Evolutionary conservation across 108 stramenopile species (phyloP).

Genomic region (Fragilariopsis cylindrus): DNA sequence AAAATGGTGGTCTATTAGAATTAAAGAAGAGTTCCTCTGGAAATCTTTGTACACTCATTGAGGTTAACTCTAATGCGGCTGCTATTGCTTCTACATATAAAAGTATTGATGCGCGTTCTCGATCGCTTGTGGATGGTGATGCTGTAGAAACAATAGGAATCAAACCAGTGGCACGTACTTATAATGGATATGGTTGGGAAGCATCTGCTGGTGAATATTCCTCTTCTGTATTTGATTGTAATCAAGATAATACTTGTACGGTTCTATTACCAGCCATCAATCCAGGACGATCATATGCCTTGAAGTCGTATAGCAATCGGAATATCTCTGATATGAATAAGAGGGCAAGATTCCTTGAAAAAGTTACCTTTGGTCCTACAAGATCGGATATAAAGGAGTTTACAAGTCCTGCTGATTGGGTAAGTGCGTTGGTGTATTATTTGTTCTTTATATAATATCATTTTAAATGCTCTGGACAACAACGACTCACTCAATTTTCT

Average conservation of each 20-base stretch:
- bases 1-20: background rate
- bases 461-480: background rate
- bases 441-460: background rate
- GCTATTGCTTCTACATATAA: background rate
- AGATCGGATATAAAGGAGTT: conserved; percentile 16
- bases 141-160: background rate
- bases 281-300: background rate
- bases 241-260: background rate
- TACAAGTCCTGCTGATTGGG: background rate
- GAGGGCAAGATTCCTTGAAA: conserved; percentile 36
- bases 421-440: background rate
- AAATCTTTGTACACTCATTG: background rate
- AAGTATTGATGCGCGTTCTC: too few species aligned
- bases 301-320: background rate
- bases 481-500: background rate
- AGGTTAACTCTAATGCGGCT: background rate
- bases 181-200: conserved; percentile 38
- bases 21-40: background rate
- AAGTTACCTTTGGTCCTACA: conserved; percentile 40
- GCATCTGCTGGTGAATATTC: conserved; percentile 16
- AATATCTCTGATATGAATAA: conserved; percentile 15
- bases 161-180: conserved; percentile 29
- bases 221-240: conserved; percentile 10
- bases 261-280: background rate
- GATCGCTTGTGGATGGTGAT: too few species aligned